These are phyloP conservation scores for Entoloma clypeatum DNA, from an alignment of 1,284 basidiomycete genomes.

Conservation along the genomic window DNA sequence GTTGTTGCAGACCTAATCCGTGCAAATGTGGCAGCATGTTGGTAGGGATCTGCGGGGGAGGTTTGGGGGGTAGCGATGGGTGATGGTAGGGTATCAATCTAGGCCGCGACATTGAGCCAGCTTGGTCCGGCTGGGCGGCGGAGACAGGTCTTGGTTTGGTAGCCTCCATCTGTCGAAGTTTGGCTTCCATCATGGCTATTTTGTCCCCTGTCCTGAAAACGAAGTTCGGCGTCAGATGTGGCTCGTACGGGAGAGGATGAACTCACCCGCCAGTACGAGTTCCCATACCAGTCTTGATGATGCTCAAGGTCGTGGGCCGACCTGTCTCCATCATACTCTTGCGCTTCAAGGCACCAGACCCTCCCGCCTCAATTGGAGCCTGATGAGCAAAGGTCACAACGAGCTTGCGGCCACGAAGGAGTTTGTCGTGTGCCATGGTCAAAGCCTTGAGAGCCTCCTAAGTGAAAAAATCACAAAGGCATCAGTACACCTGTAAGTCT, in stretches of 20 bases:
- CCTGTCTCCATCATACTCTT: constrained; percentile 54
- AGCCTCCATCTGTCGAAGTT: constrained; percentile 75
- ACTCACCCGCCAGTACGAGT: constrained; percentile 60
- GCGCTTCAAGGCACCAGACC: constrained; percentile 28
- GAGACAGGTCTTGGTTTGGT: constrained; percentile 25
- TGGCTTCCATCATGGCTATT: constrained; percentile 95
- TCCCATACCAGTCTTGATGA: constrained; percentile 73
- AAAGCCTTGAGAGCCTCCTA: constrained; percentile 88
- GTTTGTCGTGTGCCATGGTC: constrained; percentile 71
- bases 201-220: constrained; percentile 72
- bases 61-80: constrained; percentile 51
- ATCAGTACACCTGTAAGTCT: constrained; percentile 18
- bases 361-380: constrained; percentile 46
- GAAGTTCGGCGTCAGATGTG: not conserved
- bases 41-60: constrained; percentile 18
- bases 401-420: constrained; percentile 82
- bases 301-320: constrained; percentile 82
- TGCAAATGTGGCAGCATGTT: constrained; percentile 5
- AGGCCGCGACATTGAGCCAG: constrained; percentile 14
- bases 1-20: too few species aligned
- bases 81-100: constrained; percentile 30
- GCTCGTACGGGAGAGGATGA: not conserved
- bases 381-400: constrained; percentile 89
- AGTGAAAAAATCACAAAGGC: constrained; percentile 6
- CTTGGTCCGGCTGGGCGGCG: constrained; percentile 10